Conservation (phyloP, 1,139 yeast genomes). For the Hyphopichia buzzinii region DNA sequence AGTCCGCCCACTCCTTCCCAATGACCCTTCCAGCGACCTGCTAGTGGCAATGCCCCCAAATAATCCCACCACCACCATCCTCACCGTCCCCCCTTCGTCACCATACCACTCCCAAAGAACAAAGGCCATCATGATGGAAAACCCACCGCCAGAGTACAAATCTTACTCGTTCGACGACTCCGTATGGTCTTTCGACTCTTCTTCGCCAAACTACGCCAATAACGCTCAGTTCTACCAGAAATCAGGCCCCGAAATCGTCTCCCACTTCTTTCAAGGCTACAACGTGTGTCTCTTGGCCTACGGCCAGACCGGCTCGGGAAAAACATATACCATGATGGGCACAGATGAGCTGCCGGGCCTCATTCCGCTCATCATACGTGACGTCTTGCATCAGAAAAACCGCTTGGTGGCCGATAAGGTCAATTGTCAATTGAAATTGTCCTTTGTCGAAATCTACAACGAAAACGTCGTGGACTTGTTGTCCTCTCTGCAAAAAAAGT, state of each 20-base stretch:
- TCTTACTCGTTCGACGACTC: conserved; percentile 56
- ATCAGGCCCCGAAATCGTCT: conserved; percentile 58
- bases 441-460: conserved; percentile 72
- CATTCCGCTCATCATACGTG: conserved; percentile 57
- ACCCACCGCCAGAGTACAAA: conserved; percentile 19
- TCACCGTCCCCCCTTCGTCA: conserved; percentile 23
- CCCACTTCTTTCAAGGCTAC: conserved; percentile 65
- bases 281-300: conserved; percentile 76
- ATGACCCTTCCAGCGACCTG: conserved; percentile 23
- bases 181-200: conserved; percentile 52
- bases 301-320: conserved; percentile 77
- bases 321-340: conserved; percentile 77
- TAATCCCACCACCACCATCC: conserved; percentile 18
- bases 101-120: conserved; percentile 10
- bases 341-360: conserved; percentile 49
- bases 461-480: conserved; percentile 66
- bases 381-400: conserved; percentile 48
- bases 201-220: conserved; percentile 35
- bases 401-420: conserved; percentile 37
- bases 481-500: conserved; percentile 22
- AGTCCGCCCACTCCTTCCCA: conserved; percentile 41
- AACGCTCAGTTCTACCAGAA: conserved; percentile 51
- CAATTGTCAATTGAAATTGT: conserved; percentile 54
- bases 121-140: conserved; percentile 5
- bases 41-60: conserved; percentile 33